Evolutionary conservation across 352 stramenopile species (phyloP).

Genomic region (Phytopythium cucurbitacearum): DNA sequence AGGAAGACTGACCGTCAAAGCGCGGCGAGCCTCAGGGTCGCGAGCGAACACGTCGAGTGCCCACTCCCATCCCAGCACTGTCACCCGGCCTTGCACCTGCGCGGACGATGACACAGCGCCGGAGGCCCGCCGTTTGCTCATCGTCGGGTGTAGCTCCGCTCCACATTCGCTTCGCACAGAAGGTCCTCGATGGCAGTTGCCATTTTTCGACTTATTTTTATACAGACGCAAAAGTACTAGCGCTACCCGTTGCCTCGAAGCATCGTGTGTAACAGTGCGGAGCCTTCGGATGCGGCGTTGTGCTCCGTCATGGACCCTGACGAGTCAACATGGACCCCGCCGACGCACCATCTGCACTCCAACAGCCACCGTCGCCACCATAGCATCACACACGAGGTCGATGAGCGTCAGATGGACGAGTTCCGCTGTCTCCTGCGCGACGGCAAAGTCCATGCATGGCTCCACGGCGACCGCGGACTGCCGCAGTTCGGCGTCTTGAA

Average conservation of each 20-base stretch:
- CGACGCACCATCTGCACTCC: background rate
- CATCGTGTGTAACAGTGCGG: too few species aligned
- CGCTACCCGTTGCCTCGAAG: too few species aligned
- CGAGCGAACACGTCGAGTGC: constrained; percentile 21
- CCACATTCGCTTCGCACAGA: too few species aligned
- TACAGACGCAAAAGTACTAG: too few species aligned
- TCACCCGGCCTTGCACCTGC: background rate
- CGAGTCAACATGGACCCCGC: too few species aligned
- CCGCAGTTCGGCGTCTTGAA: constrained; percentile 48
- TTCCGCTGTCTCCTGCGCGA: constrained; percentile 72
- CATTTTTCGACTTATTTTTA: too few species aligned
- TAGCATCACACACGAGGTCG: constrained; percentile 2
- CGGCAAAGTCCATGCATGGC: constrained; percentile 32
- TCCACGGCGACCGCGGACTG: constrained; percentile 46
- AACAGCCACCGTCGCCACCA: background rate
- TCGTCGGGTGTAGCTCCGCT: background rate
- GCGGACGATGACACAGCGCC: background rate
- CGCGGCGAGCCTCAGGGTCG: constrained; percentile 9
- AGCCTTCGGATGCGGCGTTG: too few species aligned
- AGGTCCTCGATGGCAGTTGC: too few species aligned
- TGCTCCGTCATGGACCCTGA: too few species aligned
- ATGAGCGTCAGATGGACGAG: constrained; percentile 16
- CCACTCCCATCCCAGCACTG: constrained; percentile 33
- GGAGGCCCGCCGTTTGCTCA: constrained; percentile 18
- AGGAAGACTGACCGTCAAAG: constrained; percentile 26